These are phyloP conservation scores for Neofusicoccum parvum DNA, from an alignment of 2,329 filamentous ascomycete species.

Conservation along the genomic window DNA sequence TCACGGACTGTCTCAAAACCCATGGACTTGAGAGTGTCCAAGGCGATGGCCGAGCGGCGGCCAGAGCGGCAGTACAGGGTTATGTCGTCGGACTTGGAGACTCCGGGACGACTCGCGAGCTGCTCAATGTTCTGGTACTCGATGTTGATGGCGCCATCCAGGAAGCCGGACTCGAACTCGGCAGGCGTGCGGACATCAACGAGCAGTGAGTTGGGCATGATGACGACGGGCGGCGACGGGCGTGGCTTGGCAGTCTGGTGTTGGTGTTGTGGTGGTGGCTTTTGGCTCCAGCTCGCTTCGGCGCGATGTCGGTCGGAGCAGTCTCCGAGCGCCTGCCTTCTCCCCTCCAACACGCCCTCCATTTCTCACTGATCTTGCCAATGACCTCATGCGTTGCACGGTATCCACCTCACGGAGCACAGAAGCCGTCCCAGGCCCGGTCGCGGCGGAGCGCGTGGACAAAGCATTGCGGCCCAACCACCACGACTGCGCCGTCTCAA, in stretches of 20 bases:
- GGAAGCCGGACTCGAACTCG: slow-evolving; percentile 38
- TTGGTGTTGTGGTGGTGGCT: neutral
- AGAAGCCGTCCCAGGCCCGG: no score
- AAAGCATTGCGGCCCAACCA: no score
- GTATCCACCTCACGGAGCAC: no score
- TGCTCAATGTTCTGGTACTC: slow-evolving; percentile 38
- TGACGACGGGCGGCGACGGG: neutral
- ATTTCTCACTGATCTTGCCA: no score
- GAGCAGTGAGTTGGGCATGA: slow-evolving; percentile 25
- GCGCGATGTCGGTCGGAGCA: neutral
- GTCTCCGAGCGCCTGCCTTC: neutral
- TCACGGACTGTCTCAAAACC: slow-evolving; percentile 37
- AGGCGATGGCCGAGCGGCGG: slow-evolving; percentile 36
- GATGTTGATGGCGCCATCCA: slow-evolving; percentile 39
- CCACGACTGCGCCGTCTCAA: no score
- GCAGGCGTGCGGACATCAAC: slow-evolving; percentile 41
- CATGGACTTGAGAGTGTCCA: slow-evolving; percentile 31
- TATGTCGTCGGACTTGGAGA: slow-evolving; percentile 34
- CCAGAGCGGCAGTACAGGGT: slow-evolving; percentile 42
- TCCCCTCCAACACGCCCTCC: neutral
- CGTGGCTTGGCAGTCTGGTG: no score
- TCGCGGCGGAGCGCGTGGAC: no score
- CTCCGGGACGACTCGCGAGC: slow-evolving; percentile 23
- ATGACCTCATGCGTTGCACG: no score
- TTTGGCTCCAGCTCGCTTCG: neutral